phyloP scores from a whole-genome alignment of 306 rosid species.

The Ziziphus jujuba region DNA sequence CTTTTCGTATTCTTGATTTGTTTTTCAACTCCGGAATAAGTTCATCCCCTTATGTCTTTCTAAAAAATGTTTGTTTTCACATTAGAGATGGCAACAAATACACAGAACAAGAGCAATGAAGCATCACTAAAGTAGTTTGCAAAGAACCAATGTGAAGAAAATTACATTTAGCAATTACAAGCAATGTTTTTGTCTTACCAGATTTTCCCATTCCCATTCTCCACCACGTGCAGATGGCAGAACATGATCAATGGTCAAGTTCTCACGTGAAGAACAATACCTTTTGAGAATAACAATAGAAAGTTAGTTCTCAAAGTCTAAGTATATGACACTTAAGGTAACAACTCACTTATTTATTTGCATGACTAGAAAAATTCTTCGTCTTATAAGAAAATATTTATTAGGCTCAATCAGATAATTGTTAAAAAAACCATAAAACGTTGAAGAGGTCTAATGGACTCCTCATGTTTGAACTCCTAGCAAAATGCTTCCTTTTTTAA shows the following conservation, averaged over 20 bases:
- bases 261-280: conserved; percentile 77
- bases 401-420: background rate
- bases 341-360: background rate
- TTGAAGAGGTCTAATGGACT: background rate
- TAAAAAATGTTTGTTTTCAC: too few relatives aligned
- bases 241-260: conserved; percentile 95
- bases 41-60: too few relatives aligned
- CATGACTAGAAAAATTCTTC: conserved; percentile 2
- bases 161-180: background rate
- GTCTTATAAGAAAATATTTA: background rate
- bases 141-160: background rate
- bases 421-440: too few relatives aligned
- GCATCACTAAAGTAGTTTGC: background rate
- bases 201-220: conserved; percentile 94
- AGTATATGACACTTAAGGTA: background rate
- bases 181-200: conserved; percentile 44
- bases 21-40: too few relatives aligned
- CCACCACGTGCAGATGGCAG: conserved; percentile 77
- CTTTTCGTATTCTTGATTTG: too few relatives aligned
- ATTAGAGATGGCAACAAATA: too few relatives aligned
- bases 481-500: background rate
- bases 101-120: background rate
- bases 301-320: conserved; percentile 15
- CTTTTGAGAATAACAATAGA: conserved; percentile 43
- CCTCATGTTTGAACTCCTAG: background rate